Evolutionary conservation across 495 filamentous ascomycete species (phyloP).

Genomic region (Xylaria castorea): DNA sequence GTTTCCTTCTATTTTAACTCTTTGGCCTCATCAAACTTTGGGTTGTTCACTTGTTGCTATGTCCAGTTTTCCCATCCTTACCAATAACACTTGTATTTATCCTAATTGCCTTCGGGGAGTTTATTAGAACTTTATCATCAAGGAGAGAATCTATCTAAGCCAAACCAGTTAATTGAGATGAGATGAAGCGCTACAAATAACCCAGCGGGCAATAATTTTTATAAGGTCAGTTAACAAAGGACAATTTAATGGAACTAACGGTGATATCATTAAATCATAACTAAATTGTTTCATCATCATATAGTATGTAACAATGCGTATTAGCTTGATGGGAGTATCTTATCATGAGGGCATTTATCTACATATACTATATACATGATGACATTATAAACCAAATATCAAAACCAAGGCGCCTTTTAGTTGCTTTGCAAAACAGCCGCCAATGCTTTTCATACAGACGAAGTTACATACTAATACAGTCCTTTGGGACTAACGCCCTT

Average conservation of each 20-base stretch:
- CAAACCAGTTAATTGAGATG: neutral
- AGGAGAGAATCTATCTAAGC: neutral
- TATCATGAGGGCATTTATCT: neutral
- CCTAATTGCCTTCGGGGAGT: neutral
- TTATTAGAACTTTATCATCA: neutral
- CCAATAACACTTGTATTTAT: neutral
- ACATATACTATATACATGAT: slow-evolving; percentile 2
- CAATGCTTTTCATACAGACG: neutral
- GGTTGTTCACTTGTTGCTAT: neutral
- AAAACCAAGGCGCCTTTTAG: neutral
- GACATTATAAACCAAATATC: neutral
- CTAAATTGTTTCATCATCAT: neutral
- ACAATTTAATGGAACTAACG: neutral
- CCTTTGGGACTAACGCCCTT: neutral
- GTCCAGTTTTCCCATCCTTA: neutral
- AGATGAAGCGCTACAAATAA: neutral
- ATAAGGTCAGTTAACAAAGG: neutral
- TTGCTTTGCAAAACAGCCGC: slow-evolving; percentile 7
- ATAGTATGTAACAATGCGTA: neutral
- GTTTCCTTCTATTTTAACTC: neutral
- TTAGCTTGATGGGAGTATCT: neutral
- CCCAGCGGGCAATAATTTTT: neutral
- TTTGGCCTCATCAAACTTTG: neutral
- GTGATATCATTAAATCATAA: neutral
- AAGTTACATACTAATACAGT: slow-evolving; percentile 6